Percentiles rank a stretch among this genome's conserved stretches.
These are phyloP conservation scores for Paramyrothecium roridum DNA, from an alignment of 2,329 filamentous ascomycete species.

Conservation along the genomic window DNA sequence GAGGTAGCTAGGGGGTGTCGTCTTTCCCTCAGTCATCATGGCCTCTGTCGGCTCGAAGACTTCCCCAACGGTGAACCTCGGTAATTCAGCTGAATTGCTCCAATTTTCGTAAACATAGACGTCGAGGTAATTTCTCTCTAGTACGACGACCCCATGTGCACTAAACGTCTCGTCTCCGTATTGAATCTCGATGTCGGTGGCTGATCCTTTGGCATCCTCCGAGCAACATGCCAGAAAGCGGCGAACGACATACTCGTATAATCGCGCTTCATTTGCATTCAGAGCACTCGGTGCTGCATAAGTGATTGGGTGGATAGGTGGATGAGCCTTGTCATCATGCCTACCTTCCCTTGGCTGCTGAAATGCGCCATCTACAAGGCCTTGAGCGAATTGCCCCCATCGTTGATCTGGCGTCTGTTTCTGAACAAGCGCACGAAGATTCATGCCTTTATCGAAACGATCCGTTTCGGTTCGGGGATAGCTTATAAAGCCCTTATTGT, in stretches of 20 bases:
- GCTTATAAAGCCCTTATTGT: conserved; percentile 94
- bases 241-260: conserved; percentile 91
- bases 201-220: conserved; percentile 83
- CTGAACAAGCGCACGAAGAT: conserved; percentile 73
- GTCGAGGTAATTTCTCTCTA: conserved; percentile 89
- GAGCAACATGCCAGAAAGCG: conserved; percentile 95
- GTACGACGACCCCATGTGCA: conserved; percentile 77
- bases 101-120: conserved; percentile 97
- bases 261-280: conserved; percentile 64
- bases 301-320: conserved; percentile 94
- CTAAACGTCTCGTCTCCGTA: conserved; percentile 84
- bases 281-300: conserved; percentile 67
- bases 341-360: conserved; percentile 76
- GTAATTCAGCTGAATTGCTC: conserved; percentile 82
- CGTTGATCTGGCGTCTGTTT: conserved; percentile 74
- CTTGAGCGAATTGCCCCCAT: conserved; percentile 81
- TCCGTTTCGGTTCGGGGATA: conserved; percentile 98
- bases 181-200: conserved; percentile 78
- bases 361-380: conserved; percentile 72
- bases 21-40: conserved; percentile 88
- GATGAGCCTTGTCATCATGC: conserved; percentile 95
- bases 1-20: conserved; percentile 76
- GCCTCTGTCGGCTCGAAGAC: conserved; percentile 85
- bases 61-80: conserved; percentile 76
- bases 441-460: conserved; percentile 87